Base-by-base conservation (phyloP, 495 filamentous ascomycete genomes). In the Haplographium delicatum region DNA sequence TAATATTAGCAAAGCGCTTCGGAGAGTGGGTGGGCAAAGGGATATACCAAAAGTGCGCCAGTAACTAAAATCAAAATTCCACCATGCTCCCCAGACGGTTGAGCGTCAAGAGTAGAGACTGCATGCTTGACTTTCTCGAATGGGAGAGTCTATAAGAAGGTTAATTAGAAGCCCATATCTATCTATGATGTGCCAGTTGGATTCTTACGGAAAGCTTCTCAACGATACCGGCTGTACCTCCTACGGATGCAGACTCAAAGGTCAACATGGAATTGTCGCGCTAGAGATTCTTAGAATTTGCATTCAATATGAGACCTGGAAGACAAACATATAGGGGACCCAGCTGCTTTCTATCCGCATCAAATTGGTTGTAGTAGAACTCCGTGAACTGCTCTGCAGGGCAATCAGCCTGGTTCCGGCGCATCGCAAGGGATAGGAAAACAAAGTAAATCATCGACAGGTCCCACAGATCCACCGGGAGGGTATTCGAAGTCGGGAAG, bases 301-400 rank as follows among this genome's bases (percentile, higher is more conserved):
- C 16, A 56, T 51, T 38, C 26, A 34, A 51, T 35, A 26, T n/a
- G 5, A 47, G 26, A 38, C 37, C 9, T 48, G 15, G 31, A 22
- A 27, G 24, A 68, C 77, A 48, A 78, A 95, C 91, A 72, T 97
- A 97, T 70, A 96, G 86, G 41, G 68, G 58, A 2, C 67, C 71
- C 20, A 97, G 75, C 9, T 63, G 54, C 19, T 53, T 53, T 48
- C 89, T 83, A 65, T 85, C 65, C 40, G 51, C 40, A 65, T 95
- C 90, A 68, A 96, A 95, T 43, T 81, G 83, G 48, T 80, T 68
- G 75, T 96, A 96, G 83, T 96, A 97, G 75, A 84, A 91, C 20
- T 80, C 50, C 43, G 88, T 82, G 69, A 97, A 97, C 61, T 91
- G 73, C 55, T 76, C 91, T 96, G 65, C 9, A 25, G 45, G 22